Evolutionary conservation across 345 rosid species (phyloP).

Genomic region (Brassica nigra): DNA sequence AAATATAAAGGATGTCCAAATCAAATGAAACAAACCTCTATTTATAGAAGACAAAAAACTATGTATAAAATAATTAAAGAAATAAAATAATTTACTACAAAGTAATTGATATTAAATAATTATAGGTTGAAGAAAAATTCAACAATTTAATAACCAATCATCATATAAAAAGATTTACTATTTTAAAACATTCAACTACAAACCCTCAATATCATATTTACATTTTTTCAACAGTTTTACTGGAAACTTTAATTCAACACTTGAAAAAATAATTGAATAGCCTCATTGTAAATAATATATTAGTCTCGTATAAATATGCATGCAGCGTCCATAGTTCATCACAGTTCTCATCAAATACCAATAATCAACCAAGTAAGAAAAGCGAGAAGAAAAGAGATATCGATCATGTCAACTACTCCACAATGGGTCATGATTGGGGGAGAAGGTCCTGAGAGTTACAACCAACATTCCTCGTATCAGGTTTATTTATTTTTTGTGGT

Average conservation of each 20-base stretch:
- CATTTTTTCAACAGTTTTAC: background rate
- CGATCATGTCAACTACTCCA: background rate
- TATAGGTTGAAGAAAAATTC: background rate
- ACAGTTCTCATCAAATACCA: background rate
- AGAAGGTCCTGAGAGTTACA: constrained; percentile 4
- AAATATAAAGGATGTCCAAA: too few relatives aligned
- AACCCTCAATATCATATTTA: background rate
- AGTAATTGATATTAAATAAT: too few relatives aligned
- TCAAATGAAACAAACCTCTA: too few relatives aligned
- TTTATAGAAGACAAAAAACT: too few relatives aligned
- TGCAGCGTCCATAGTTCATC: background rate
- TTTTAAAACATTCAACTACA: background rate
- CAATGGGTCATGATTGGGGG: background rate
- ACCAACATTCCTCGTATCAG: background rate
- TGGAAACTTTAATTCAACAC: background rate
- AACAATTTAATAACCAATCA: background rate
- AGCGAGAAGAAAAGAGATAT: background rate
- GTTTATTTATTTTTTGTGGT: background rate
- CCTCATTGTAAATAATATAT: background rate
- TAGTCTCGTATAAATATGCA: background rate
- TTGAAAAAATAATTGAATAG: background rate
- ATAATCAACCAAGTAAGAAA: background rate
- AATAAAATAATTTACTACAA: too few relatives aligned
- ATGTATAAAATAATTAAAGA: too few relatives aligned
- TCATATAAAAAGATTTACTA: too few relatives aligned